These are phyloP conservation scores for Combretum micranthum DNA, from an alignment of 345 rosid species.

Conservation along the genomic window DNA sequence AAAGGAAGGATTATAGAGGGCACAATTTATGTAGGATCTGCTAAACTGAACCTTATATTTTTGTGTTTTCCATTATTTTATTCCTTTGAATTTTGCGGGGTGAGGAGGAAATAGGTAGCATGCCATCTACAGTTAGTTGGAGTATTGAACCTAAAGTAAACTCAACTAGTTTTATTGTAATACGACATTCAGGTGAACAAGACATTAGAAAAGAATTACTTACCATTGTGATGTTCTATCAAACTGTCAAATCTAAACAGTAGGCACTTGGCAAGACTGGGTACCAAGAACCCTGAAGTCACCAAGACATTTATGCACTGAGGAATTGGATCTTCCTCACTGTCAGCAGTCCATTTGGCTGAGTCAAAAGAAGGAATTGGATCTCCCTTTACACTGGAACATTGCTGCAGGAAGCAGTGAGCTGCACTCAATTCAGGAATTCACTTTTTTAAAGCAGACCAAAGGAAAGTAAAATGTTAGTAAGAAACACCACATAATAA, in stretches of 20 bases:
- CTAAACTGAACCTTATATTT: no score
- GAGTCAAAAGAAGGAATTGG: slow-evolving; percentile 12
- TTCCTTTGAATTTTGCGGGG: no score
- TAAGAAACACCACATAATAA: no score
- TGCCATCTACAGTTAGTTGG: no score
- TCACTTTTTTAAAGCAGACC: slow-evolving; percentile 4
- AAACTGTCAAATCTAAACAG: slow-evolving; percentile 60
- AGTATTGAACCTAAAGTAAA: no score
- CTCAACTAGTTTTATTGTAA: background rate
- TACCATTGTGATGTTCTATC: slow-evolving; percentile 59
- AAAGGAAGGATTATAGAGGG: no score
- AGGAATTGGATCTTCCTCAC: slow-evolving; percentile 18
- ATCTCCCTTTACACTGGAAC: slow-evolving; percentile 42
- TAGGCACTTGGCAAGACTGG: slow-evolving; percentile 83
- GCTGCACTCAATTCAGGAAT: slow-evolving; percentile 41
- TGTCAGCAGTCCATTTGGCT: slow-evolving; percentile 10
- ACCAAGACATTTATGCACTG: slow-evolving; percentile 59
- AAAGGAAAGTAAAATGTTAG: no score
- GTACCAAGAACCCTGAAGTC: slow-evolving; percentile 85
- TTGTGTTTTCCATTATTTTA: no score
- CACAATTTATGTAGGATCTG: no score
- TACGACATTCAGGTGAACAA: background rate
- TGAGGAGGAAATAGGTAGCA: no score
- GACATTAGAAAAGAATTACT: slow-evolving; percentile 16
- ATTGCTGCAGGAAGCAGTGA: slow-evolving; percentile 57